A percentile compares a stretch with the other conserved stretches of the same genome.
Conservation (phyloP, 2,329 filamentous ascomycete genomes). For the Nemania diffusa region DNA sequence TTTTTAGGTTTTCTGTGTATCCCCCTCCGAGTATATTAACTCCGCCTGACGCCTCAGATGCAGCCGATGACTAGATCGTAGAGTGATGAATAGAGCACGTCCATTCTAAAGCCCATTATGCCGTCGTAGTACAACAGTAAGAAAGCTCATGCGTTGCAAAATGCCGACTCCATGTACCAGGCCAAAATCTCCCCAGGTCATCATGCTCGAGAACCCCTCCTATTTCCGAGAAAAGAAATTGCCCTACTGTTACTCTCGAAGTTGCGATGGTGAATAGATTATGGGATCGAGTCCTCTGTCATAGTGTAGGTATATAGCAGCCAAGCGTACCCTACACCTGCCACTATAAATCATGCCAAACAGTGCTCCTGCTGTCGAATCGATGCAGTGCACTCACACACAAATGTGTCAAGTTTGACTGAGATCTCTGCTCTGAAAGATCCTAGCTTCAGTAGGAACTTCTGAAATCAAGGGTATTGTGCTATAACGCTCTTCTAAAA, state of each 20-base stretch:
- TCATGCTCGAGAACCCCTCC: conserved; percentile 4
- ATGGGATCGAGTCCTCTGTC: conserved; percentile 13
- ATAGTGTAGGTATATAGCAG: conserved; percentile 17
- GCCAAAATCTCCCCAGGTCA: conserved; percentile 3
- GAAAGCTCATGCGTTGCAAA: conserved; percentile 6
- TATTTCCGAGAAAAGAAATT: conserved; percentile 1
- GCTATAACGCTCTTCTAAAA: conserved; percentile 32
- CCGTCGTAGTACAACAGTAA: neutral
- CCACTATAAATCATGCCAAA: conserved; percentile 35
- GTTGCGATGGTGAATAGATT: conserved; percentile 9
- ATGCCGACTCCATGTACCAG: neutral
- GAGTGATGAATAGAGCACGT: conserved; percentile 3
- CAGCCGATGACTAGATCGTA: neutral
- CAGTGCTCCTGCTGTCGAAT: conserved; percentile 49
- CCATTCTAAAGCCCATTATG: conserved; percentile 2
- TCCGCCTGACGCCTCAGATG: neutral
- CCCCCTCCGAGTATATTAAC: neutral
- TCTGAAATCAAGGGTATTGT: conserved; percentile 32
- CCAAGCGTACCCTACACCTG: conserved; percentile 23
- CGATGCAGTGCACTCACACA: conserved; percentile 47
- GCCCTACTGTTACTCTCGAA: conserved; percentile 17
- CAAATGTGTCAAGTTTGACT: conserved; percentile 30
- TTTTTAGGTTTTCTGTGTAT: conserved; percentile 36
- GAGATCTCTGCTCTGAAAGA: conserved; percentile 12
- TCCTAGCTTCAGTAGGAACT: conserved; percentile 14